A percentile compares a stretch with the other conserved stretches of the same genome.
These are phyloP conservation scores for Gamsiella multidivaricata DNA, from an alignment of 192 early-diverging fungal species.

Conservation along the genomic window DNA sequence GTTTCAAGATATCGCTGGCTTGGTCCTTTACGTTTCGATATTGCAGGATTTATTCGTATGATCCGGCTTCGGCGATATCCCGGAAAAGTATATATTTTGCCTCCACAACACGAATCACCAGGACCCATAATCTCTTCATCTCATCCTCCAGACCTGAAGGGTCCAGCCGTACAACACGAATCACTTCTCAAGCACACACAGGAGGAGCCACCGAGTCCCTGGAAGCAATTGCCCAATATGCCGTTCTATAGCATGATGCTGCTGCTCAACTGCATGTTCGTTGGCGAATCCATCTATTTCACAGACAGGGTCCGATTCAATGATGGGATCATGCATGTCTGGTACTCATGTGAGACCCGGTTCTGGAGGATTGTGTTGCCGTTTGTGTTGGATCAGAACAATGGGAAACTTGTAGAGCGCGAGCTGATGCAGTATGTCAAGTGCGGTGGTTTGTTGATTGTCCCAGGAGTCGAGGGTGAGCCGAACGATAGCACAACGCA, in stretches of 20 bases:
- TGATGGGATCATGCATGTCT: slow-evolving; percentile 46
- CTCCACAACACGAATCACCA: slow-evolving; percentile 12
- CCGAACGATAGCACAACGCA: slow-evolving; percentile 22
- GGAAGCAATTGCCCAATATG: slow-evolving; percentile 29
- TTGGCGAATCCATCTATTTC: slow-evolving; percentile 25
- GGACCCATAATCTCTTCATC: background rate
- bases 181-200: slow-evolving; percentile 3
- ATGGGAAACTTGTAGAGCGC: slow-evolving; percentile 37
- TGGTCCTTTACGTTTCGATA: slow-evolving; percentile 41
- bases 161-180: background rate
- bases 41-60: slow-evolving; percentile 45
- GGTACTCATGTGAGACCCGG: slow-evolving; percentile 39
- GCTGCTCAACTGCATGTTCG: slow-evolving; percentile 19
- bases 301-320: slow-evolving; percentile 37
- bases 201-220: slow-evolving; percentile 24
- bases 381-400: slow-evolving; percentile 33
- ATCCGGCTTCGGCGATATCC: slow-evolving; percentile 43
- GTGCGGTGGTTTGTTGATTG: slow-evolving; percentile 33
- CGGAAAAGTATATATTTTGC: slow-evolving; percentile 43
- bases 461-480: slow-evolving; percentile 36
- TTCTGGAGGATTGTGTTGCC: slow-evolving; percentile 32
- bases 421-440: slow-evolving; percentile 33
- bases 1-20: slow-evolving; percentile 44
- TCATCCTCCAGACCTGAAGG: background rate
- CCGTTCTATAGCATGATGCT: slow-evolving; percentile 35